phyloP scores from a whole-genome alignment of 1,284 basidiomycete genomes.

The Apiotrichum siamense region DNA sequence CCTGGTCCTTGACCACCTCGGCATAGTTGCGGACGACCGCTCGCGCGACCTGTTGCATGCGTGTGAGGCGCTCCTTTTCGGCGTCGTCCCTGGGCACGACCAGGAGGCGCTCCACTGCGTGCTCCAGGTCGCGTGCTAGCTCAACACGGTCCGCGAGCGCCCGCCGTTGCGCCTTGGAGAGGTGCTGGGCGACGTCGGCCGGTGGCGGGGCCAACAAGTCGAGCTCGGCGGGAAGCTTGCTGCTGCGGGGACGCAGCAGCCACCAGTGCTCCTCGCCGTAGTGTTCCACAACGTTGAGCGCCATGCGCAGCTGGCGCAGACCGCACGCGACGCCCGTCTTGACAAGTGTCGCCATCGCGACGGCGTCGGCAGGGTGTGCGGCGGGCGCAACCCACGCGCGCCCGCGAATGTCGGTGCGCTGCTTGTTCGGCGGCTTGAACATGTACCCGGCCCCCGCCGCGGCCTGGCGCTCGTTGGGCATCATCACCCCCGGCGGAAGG shows the following conservation, averaged over 20 bases:
- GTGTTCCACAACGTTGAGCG: conserved; percentile 12
- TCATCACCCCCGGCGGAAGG: conserved; percentile 19
- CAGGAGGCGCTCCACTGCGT: conserved; percentile 2
- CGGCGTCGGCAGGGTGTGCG: conserved; percentile 11
- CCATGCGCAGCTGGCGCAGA: conserved; percentile 17
- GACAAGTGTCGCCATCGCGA: conserved; percentile 24
- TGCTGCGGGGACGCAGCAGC: neutral
- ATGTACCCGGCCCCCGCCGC: neutral
- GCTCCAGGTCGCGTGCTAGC: conserved; percentile 8
- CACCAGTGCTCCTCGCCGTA: conserved; percentile 7
- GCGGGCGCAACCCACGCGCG: conserved; percentile 12
- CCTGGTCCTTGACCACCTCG: neutral
- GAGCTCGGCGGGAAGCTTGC: neutral
- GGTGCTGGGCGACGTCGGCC: neutral
- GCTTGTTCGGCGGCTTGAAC: conserved; percentile 21
- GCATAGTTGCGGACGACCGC: neutral
- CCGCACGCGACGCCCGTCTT: conserved; percentile 24
- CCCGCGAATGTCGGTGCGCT: conserved; percentile 14
- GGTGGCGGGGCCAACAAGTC: neutral
- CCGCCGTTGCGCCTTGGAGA: neutral
- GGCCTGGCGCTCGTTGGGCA: neutral
- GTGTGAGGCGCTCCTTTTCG: neutral
- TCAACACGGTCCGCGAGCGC: conserved; percentile 2
- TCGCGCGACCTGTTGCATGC: neutral
- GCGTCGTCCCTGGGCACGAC: neutral